Evolutionary conservation across 1,284 basidiomycete genomes (phyloP), one percentile per base, ranked within the genome.

Genomic region (Phlebopus sp.): DNA sequence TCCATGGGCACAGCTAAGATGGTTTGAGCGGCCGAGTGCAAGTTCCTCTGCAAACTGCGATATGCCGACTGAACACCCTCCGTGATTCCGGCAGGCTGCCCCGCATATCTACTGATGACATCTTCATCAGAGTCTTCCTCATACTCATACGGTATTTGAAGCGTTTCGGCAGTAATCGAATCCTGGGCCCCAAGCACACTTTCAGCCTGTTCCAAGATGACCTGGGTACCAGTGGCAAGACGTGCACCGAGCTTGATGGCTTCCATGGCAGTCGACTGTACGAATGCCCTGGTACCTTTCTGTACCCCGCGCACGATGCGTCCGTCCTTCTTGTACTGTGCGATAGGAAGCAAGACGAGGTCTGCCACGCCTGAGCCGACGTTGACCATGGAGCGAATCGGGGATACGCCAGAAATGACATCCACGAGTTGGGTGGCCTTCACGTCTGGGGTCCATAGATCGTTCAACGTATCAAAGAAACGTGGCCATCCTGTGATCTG

Each of bases 1-100:
- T 99, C 97, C 94, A 99, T 98, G 0, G 96, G 96, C 1, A 99
- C 92, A 0, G 97, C 96, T 25, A 99, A 78, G 55, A 99, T 99
- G 0, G 97, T 99, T 71, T 99, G 96, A 11, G 96, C 97, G 3
- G 96, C 96, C 27, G 89, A 90, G 55, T 87, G 90, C 48, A 98
- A 67, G 67, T 97, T 97, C 58, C 73, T 82, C 49, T 80, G 82
- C 57, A 99, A 67, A 57, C 90, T 93, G 60, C 76, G 80, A 68
- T 97, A 97, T 14, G 95, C 96, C 1, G 84, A 86, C 53, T 90
- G 82, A n/a, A 99, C 75, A 11, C 96, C 96, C 59, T 97, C 90
- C 55, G 74, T 81, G 41, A 97, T 78, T 59, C 90, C 84, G 19
- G 70, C 70, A 1, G 97, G 96, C 63, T 97, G 95, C 55, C 92